Conservation (phyloP, 2,329 filamentous ascomycete species). For the Fusarium vanettenii region DNA sequence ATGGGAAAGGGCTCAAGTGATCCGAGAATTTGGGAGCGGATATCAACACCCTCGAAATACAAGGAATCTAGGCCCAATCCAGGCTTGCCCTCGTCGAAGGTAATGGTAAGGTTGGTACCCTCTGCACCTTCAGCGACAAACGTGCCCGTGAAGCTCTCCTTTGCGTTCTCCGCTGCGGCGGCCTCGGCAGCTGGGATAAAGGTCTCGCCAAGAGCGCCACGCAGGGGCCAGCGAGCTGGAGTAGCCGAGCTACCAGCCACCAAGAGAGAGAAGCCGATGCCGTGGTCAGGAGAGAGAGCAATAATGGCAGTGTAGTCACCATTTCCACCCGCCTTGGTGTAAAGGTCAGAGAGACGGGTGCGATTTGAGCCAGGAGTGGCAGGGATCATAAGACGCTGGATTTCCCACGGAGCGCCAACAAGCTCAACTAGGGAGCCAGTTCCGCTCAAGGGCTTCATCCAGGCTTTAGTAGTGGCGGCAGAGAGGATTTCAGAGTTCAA, state of each 20-base stretch:
- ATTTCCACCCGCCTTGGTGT: slow-evolving; percentile 29
- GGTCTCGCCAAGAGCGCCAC: slow-evolving; percentile 22
- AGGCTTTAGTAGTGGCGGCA: slow-evolving; percentile 1
- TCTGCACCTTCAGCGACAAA: slow-evolving; percentile 12
- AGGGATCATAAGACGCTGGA: slow-evolving; percentile 27
- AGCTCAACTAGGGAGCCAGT: slow-evolving; percentile 30
- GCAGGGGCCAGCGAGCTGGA: slow-evolving; percentile 31
- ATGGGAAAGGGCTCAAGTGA: neutral
- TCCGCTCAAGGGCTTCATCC: slow-evolving; percentile 38
- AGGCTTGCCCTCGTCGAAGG: slow-evolving; percentile 22
- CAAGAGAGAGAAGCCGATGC: slow-evolving; percentile 41
- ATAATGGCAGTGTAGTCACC: slow-evolving; percentile 16
- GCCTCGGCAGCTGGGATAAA: slow-evolving; percentile 37
- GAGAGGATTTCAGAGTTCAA: slow-evolving; percentile 32
- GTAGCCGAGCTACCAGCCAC: slow-evolving; percentile 34
- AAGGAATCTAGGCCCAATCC: slow-evolving; percentile 17
- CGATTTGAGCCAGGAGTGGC: slow-evolving; percentile 36
- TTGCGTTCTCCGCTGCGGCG: slow-evolving; percentile 33
- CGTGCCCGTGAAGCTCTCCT: slow-evolving; percentile 24
- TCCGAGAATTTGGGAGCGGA: neutral
- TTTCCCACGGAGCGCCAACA: slow-evolving; percentile 39
- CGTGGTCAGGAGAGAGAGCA: slow-evolving; percentile 30
- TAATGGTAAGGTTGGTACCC: slow-evolving; percentile 32
- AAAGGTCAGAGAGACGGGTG: slow-evolving; percentile 32
- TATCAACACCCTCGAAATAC: neutral